Conservation (phyloP, 345 rosid genomes). For the Litchi chinensis region DNA sequence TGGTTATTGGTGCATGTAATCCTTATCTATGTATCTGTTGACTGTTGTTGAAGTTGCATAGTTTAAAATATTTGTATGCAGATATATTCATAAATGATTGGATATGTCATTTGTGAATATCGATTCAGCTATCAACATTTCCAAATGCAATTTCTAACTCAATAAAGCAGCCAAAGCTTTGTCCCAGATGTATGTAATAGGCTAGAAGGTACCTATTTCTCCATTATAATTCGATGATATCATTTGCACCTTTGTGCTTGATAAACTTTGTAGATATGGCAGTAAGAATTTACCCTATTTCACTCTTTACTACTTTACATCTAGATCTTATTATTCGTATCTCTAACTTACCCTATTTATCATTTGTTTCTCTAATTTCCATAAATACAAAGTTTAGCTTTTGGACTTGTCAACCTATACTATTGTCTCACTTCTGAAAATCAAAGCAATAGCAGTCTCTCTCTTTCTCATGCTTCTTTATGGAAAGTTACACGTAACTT, state of each 20-base stretch:
- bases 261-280: no score
- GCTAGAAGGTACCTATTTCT: no score
- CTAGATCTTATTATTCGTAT: neutral
- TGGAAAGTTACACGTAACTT: neutral
- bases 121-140: neutral
- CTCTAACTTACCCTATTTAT: no score
- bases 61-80: no score
- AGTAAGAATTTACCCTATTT: no score
- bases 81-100: conserved; percentile 98
- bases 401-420: neutral
- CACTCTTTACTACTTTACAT: neutral
- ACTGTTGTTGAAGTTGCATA: no score
- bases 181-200: neutral
- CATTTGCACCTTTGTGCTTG: no score
- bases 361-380: neutral
- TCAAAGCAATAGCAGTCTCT: neutral
- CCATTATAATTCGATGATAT: no score
- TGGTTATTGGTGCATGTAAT: no score
- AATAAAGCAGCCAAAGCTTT: neutral
- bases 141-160: neutral
- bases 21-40: no score
- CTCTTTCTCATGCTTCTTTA: neutral
- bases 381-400: neutral
- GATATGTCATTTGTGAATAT: conserved; percentile 60
- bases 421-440: neutral